Base-by-base conservation (phyloP, 23 red algal genomes). In the Cyanidiococcus yangmingshanensis region DNA sequence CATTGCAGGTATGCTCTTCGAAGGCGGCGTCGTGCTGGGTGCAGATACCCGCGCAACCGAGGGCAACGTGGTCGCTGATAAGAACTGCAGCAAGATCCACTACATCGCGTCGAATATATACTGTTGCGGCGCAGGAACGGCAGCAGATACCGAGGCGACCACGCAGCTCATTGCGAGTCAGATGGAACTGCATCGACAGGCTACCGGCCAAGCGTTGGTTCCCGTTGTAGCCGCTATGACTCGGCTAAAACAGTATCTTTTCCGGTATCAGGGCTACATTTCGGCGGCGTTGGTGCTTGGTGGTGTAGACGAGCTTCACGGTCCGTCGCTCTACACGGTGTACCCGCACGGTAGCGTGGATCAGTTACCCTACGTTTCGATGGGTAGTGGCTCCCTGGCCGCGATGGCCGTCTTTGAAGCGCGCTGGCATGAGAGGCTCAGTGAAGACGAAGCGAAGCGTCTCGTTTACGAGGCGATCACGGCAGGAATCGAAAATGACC, bases 51-150 rank as follows among this genome's bases (percentile, higher is more conserved):
- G 92, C 51, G 94, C 94, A 15, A 98, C 94, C 1, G 84, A 88
- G 12, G 94, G 82, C 1, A 29, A 84, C 21, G 87, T 85, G 7
- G 94, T 98, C 25, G 90, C 90, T 82, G 88, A 98, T 41, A 98
- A 98, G 82, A 83, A 92, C 75, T 98, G 94, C 77, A 75, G 85
- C 74, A 98, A 98, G 94, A 98, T 98, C 50, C 94, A 98, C 67
- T 98, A 98, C 80, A 91, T 98, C 41, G 87, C 94, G 0, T 84
- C 89, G 33, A 98, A 91, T 82, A 98, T 98, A 50, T 91, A 91
- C 82, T 98, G 94, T 50, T 98, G 94, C 68, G 94, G 94, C 0
- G 94, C 94, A 37, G 94, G 94, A 27, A 98, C 94, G 1, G 89
- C 94, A 31, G 94, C 94, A 0, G 94, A 98, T 71, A 98, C 94